These are phyloP conservation scores for Talaromyces sp. DNA, from an alignment of 2,329 filamentous ascomycete species.

Conservation along the genomic window DNA sequence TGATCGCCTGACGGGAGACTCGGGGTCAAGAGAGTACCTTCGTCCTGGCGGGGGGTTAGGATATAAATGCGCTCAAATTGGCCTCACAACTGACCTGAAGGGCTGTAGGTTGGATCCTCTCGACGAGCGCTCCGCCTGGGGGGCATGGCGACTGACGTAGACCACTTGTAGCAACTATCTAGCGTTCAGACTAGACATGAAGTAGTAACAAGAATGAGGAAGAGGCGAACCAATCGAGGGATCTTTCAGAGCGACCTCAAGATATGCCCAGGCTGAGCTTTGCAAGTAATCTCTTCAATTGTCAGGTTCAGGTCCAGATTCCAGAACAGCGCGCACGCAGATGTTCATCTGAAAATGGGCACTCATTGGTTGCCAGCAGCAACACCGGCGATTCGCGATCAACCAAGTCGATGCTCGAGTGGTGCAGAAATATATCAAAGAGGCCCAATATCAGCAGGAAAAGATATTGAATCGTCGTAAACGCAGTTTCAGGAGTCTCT, in stretches of 20 bases:
- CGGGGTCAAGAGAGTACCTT: slow-evolving; percentile 2
- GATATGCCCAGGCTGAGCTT: not conserved
- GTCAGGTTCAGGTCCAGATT: no score
- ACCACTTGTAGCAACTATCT: not conserved
- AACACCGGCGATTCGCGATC: not conserved
- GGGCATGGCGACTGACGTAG: not conserved
- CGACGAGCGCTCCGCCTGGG: not conserved
- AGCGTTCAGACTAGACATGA: not conserved
- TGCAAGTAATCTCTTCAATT: no score
- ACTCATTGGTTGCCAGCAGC: not conserved
- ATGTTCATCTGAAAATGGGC: not conserved
- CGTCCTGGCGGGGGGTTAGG: slow-evolving; percentile 5
- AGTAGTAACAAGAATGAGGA: not conserved
- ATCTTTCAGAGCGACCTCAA: not conserved
- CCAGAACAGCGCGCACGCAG: not conserved
- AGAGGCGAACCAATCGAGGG: not conserved
- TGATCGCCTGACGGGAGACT: slow-evolving; percentile 8
- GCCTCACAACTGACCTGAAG: slow-evolving; percentile 2
- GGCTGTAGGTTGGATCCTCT: slow-evolving; percentile 7
- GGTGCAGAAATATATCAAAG: not conserved
- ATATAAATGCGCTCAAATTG: not conserved
- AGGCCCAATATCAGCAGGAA: not conserved
- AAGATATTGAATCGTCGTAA: not conserved
- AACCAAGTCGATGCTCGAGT: not conserved
- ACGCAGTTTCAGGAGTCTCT: not conserved